Base-by-base conservation (phyloP, 2,329 filamentous ascomycete species). In the Epichloe glyceriae region DNA sequence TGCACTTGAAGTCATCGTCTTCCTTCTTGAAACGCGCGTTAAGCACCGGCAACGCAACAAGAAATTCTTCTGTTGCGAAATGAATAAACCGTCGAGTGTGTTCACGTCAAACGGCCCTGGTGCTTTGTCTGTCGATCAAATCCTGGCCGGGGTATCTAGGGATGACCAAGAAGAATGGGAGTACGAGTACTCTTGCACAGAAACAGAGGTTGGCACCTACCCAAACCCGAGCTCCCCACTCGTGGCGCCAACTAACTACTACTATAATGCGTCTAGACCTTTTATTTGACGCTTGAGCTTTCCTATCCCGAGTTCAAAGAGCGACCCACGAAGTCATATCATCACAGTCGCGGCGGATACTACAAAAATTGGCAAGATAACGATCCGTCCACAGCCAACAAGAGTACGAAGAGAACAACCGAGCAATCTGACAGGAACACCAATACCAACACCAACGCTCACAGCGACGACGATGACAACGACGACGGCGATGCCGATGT, bases 151-250 rank as follows among this genome's bases (percentile, higher is more conserved):
- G 38, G 51, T 62, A 15, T 52, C 55, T 22, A 53, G 54, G 10
- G 68, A 70, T 30, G 73, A 72, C 5, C 70, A 80, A 53, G 76
- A 83, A 46, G 79, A 82, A 47, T 84, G 79, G 78, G 80, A 84
- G 59, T 83, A 83, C 56, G 80, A 84, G 56, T 84, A 84, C 59
- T 83, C 80, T 0, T 65, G 69, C 3, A 81, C 78, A 0, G 79
- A 84, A 58, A 81, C 73, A 14, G 80, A 84, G 70, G 80, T 78
- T 19, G 15, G 45, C 30, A 41, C 11, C 46, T 11, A 19, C 35
- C 7, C 8, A 30, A 30, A 30, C 10, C 45, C 12, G 34, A 26
- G 35, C 35, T 38, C 11, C 35, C 6, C 35, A n/a, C 4, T 11
- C 35, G 15, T n/a, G 35, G 12, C 19, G 6, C 22, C 6, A 12